Evolutionary conservation across 1,139 yeast species (phyloP).

Genomic region (Yamadazyma sp.): DNA sequence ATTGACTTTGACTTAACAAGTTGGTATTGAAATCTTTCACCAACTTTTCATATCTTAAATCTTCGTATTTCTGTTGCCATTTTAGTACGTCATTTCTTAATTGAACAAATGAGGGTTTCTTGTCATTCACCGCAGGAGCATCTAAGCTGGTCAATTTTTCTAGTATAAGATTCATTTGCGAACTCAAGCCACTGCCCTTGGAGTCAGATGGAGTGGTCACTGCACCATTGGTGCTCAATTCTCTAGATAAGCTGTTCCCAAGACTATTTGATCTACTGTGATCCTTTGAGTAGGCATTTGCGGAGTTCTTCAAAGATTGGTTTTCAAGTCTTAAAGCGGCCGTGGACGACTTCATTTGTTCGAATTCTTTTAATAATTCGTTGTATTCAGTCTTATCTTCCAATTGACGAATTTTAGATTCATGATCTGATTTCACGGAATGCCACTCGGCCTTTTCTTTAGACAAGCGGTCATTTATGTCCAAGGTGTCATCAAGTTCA

Average conservation of each 20-base stretch:
- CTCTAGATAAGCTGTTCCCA: constrained; percentile 13
- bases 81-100: constrained; percentile 32
- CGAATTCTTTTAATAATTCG: constrained; percentile 23
- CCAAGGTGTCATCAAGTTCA: constrained; percentile 10
- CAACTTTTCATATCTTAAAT: constrained; percentile 32
- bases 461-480: constrained; percentile 11
- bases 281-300: constrained; percentile 16
- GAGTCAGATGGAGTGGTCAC: neutral
- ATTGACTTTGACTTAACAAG: constrained; percentile 23
- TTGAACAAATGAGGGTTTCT: constrained; percentile 20
- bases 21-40: constrained; percentile 23
- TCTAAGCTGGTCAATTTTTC: constrained; percentile 21
- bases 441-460: constrained; percentile 10
- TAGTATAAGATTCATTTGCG: constrained; percentile 21
- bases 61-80: constrained; percentile 52
- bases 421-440: constrained; percentile 6
- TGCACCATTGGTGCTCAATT: constrained; percentile 6
- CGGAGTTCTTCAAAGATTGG: constrained; percentile 34
- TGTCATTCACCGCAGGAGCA: constrained; percentile 11
- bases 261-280: constrained; percentile 15
- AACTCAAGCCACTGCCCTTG: constrained; percentile 4
- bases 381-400: constrained; percentile 11
- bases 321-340: constrained; percentile 43
- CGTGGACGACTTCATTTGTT: constrained; percentile 27
- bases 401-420: constrained; percentile 7